phyloP scores from a whole-genome alignment of 192 early-diverging fungal genomes.

The Backusella sp. region DNA sequence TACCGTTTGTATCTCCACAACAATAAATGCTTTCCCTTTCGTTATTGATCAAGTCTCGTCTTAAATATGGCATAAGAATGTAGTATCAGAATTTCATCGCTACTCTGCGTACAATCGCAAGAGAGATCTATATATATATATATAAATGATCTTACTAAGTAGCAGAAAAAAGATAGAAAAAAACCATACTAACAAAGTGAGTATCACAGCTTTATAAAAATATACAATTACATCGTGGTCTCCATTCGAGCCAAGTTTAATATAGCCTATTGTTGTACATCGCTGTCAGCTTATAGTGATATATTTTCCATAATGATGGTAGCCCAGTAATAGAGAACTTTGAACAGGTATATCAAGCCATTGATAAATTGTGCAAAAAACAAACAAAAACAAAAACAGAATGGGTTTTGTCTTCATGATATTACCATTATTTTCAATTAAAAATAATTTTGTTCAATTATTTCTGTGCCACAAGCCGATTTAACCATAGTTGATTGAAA shows the following conservation, averaged over 20 bases:
- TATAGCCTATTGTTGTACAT: background rate
- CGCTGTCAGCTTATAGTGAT: background rate
- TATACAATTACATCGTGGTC: background rate
- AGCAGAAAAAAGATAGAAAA: background rate
- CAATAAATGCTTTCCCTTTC: no score
- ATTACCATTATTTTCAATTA: background rate
- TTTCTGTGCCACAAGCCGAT: background rate
- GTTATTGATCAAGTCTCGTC: no score
- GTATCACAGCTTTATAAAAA: background rate
- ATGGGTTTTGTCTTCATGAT: background rate
- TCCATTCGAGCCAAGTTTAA: background rate
- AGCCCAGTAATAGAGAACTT: no score
- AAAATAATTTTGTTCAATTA: background rate
- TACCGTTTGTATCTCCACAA: background rate
- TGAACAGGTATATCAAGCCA: no score
- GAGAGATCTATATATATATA: no score
- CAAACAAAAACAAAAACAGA: background rate
- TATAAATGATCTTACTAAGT: no score
- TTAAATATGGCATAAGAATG: no score
- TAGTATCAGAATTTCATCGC: no score
- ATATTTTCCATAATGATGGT: no score
- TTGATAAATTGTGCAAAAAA: no score
- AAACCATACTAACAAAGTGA: background rate
- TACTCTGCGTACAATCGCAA: no score
- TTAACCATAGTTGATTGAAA: background rate